These are phyloP conservation scores for Ogataea neopini DNA, from an alignment of 805 yeast genomes.

Conservation along the genomic window DNA sequence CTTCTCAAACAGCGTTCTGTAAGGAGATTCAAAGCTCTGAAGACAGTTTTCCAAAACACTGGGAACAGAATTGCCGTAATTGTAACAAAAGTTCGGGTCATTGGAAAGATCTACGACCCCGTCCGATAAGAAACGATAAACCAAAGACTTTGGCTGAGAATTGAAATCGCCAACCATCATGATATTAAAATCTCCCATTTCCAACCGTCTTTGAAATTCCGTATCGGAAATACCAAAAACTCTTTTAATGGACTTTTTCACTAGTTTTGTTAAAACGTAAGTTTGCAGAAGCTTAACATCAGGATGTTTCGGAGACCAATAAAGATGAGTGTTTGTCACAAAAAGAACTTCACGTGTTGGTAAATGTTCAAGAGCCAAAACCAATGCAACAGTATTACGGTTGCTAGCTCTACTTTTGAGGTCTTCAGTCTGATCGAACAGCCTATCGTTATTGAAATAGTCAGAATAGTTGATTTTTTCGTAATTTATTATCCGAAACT, in stretches of 20 bases:
- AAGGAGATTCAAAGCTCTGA: slow-evolving; percentile 30
- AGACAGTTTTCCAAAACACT: slow-evolving; percentile 16
- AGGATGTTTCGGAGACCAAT: slow-evolving; percentile 54
- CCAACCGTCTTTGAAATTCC: slow-evolving; percentile 16
- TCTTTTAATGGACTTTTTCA: slow-evolving; percentile 32
- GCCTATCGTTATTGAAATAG: slow-evolving; percentile 25
- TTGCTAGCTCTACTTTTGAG: slow-evolving; percentile 38
- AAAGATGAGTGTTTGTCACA: slow-evolving; percentile 60
- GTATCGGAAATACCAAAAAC: slow-evolving; percentile 13
- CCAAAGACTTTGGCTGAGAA: slow-evolving; percentile 50
- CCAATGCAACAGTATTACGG: slow-evolving; percentile 58
- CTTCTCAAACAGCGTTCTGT: slow-evolving; percentile 26
- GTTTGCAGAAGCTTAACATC: slow-evolving; percentile 58
- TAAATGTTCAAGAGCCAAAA: slow-evolving; percentile 50
- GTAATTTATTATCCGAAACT: slow-evolving; percentile 43
- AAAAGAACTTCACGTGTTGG: slow-evolving; percentile 41
- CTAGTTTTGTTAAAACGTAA: slow-evolving; percentile 41
- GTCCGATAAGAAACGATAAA: slow-evolving; percentile 43
- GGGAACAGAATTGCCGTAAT: slow-evolving; percentile 23
- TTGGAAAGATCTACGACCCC: slow-evolving; percentile 23
- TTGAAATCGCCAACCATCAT: slow-evolving; percentile 60
- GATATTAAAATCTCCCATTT: slow-evolving; percentile 35
- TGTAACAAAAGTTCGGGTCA: slow-evolving; percentile 22
- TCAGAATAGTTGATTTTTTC: slow-evolving; percentile 37
- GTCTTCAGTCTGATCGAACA: slow-evolving; percentile 37